Evolutionary conservation across 345 rosid species (phyloP).

Genomic region (Gossypium anomalum): DNA sequence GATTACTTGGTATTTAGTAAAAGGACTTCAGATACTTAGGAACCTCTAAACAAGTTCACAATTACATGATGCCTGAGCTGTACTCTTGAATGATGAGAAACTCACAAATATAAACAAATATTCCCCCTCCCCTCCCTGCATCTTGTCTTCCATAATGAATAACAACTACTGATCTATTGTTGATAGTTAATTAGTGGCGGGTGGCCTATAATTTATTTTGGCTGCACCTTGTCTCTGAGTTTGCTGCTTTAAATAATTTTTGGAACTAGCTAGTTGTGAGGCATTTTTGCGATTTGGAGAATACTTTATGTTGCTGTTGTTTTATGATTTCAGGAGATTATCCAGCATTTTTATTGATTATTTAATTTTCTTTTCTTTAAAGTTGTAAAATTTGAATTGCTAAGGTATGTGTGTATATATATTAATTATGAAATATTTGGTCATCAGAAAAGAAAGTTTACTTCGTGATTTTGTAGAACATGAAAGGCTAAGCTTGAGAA

Average conservation of each 20-base stretch:
- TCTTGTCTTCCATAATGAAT: not conserved
- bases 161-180: not conserved
- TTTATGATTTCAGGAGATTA: not conserved
- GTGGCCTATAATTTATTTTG: not conserved
- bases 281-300: not conserved
- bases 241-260: not conserved
- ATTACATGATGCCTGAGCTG: not conserved
- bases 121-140: not conserved
- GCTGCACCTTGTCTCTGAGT: not conserved
- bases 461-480: not conserved
- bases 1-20: not conserved
- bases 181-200: not conserved
- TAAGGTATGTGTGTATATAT: not conserved
- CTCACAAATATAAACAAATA: not conserved
- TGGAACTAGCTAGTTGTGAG: not conserved
- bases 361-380: not conserved
- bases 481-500: not conserved
- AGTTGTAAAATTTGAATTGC: not conserved
- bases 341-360: not conserved
- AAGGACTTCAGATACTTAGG: not conserved
- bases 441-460: not conserved
- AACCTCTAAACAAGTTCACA: conserved; percentile 3
- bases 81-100: conserved; percentile 5
- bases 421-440: not conserved
- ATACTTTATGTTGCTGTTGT: not conserved